Evolutionary conservation across 2,329 filamentous ascomycete species (phyloP), one percentile per base, ranked within the genome.

Genomic region (Aspergillus uvarum): DNA sequence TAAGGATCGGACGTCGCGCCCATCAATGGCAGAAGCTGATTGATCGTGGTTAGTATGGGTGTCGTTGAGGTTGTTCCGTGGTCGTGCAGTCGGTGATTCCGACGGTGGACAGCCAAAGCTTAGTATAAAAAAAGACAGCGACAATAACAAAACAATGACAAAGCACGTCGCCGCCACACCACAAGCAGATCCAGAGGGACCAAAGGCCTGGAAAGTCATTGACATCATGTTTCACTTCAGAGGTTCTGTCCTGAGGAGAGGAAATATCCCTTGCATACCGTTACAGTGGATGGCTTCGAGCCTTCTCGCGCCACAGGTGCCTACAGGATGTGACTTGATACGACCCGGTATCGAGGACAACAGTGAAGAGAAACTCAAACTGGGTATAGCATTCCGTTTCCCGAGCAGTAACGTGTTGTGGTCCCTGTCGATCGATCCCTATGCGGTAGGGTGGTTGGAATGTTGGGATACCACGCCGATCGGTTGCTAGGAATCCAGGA

Each of bases 61-160:
- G 57, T 21, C 29, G 44, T 53, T 29, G 51, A 50, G 44, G 26
- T 56, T 47, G 53, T 47, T 22, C 42, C 54, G 35, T 11, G 32
- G 47, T 52, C 32, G 26, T 47, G 31, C n/a, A 26, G 48, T 22
- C 16, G 26, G 56, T 5, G 11, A 35, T 35, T 14, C 51, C 42
- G 51, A 22, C 6, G 19, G 42, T 57, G 31, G 31, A 42, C 32
- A 31, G 48, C 19, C n/a, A 19, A 38, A 35, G 42, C 53, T 32
- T 52, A 61, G 53, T 61, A 62, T 63, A 63, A 54, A 29, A 61
- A 58, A 8, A 29, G 26, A 7, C 12, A 32, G 21, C 21, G 38
- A 56, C 11, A 56, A 63, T 57, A 59, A 64, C 52, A 59, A 61
- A 35, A 51, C 51, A 57, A 61, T 44, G 53, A 61, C 53, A 54